Base-by-base conservation (phyloP, 352 stramenopile species). In the Pythium dissimile region DNA sequence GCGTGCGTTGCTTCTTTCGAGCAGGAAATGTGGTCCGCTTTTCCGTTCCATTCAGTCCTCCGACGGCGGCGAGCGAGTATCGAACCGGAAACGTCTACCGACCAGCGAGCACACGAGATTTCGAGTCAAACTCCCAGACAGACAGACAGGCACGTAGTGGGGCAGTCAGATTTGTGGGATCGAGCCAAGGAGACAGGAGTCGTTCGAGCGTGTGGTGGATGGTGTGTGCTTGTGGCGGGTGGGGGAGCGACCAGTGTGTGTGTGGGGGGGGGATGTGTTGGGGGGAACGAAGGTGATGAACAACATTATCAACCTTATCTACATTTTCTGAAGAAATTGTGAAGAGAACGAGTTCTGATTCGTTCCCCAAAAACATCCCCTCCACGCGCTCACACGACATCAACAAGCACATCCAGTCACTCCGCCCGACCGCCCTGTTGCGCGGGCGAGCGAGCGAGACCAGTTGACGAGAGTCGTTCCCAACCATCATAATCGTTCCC, bases 301-400 rank as follows among this genome's bases (percentile, higher is more conserved):
- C 68, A 61, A 74, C 42, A 42, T 37, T 49, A 67, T 66, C 54
- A 71, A 68, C 71, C 73, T 83, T 83, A 83, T 83, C 73, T 83
- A 83, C 73, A 83, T 83, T 83, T 77, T 79, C 73, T 71, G 73
- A 83, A 50, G 47, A 60, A 46, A 75, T 71, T 64, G 58, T 79
- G 63, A 73, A 68, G 66, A 70, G 69, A 55, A 67, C 66, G 21
- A 45, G 44, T 61, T 77, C 72, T 75, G 68, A 80, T 76, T 59
- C 57, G 49, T 41, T 21, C 44, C 62, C 34, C n/a, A n/a, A n/a
- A n/a, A n/a, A n/a, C n/a, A n/a, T n/a, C n/a, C n/a, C n/a, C n/a
- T n/a, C n/a, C n/a, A n/a, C n/a, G n/a, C n/a, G n/a, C n/a, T n/a
- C n/a, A n/a, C n/a, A n/a, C 31, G 31, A 37, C 31, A 13, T 37